Evolutionary conservation across 1,284 basidiomycete species (phyloP), one percentile per base, ranked within the genome.

Genomic region (Ganoderma meredithae): DNA sequence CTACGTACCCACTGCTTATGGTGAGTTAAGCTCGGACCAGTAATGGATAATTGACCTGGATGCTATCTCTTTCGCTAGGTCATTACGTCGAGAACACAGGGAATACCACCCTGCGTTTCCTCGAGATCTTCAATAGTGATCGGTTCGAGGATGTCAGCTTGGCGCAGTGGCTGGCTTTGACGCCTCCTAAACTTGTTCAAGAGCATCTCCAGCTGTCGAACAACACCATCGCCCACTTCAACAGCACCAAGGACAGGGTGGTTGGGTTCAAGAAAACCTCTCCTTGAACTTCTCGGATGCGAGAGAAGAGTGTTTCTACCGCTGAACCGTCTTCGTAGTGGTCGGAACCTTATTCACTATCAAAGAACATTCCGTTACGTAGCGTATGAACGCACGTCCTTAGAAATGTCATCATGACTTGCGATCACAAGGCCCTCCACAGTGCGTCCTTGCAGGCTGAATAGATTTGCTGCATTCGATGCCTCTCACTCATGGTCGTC

Each of bases 31-130:
- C 22, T 33, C 3, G 43, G 7, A 41, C 13, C 31, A 31, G 31
- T 15, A n/a, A 19, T 22, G 8, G 17, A 33, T 43, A 7, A 39
- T 12, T 44, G 1, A 13, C 17, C 7, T 12, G 12, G 47, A 31
- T 22, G n/a, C 47, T 41, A 5, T 27, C 8, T n/a, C 40, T 19
- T 27, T 25, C 25, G 10, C 40, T 71, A 83, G 87, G 87, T 2
- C 90, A 91, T 75, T 91, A 90, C 73, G 83, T 92, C 19, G 89
- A 92, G 79, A 91, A 91, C 74, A 88, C 83, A 17, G 90, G 90
- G 15, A 88, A 90, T 74, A 85, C 85, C 4, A 89, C 90, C 1
- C 76, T 92, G 39, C 81, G 79, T 68, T 90, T 84, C 79, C 82
- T 92, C 49, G 90, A 92, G 75, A 88, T 92, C 60, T 90, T 90